phyloP scores from a whole-genome alignment of 805 yeast genomes.

The Phaffomyces thermotolerans region DNA sequence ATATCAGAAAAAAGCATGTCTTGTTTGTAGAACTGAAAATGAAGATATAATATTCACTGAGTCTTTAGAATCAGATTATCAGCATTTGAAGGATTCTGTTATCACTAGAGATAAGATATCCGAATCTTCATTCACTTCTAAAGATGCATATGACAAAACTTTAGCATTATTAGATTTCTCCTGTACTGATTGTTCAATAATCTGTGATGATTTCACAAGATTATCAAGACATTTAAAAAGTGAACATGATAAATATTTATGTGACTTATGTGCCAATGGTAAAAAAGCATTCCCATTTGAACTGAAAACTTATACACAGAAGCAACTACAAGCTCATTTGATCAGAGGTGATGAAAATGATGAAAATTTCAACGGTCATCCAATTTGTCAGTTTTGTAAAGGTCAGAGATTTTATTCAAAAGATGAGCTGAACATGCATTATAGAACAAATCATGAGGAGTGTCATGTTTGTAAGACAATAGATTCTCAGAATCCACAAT shows the following conservation, averaged over 20 bases:
- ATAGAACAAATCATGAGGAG: constrained; percentile 77
- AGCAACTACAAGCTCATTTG: constrained; percentile 64
- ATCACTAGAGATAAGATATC: not conserved
- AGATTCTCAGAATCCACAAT: constrained; percentile 56
- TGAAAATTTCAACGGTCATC: constrained; percentile 80
- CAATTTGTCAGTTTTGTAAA: constrained; percentile 75
- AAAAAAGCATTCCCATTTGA: constrained; percentile 76
- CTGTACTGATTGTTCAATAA: constrained; percentile 37
- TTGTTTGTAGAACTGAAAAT: constrained; percentile 76
- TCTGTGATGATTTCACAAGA: constrained; percentile 38
- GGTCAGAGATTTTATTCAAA: constrained; percentile 75
- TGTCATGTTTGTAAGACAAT: constrained; percentile 84
- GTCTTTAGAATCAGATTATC: constrained; percentile 30
- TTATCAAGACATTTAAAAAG: constrained; percentile 57
- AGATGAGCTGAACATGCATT: constrained; percentile 78
- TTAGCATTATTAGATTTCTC: constrained; percentile 42
- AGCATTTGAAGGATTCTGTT: constrained; percentile 24
- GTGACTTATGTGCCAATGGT: constrained; percentile 71
- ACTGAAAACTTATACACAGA: constrained; percentile 50
- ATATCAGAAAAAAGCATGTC: constrained; percentile 65
- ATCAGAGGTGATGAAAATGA: constrained; percentile 55
- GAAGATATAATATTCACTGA: constrained; percentile 52
- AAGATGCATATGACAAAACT: constrained; percentile 40
- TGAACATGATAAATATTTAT: constrained; percentile 57
- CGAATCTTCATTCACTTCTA: constrained; percentile 40